These are phyloP conservation scores for Leishmania mexicana DNA, from an alignment of 208 protist species.

Conservation along the genomic window DNA sequence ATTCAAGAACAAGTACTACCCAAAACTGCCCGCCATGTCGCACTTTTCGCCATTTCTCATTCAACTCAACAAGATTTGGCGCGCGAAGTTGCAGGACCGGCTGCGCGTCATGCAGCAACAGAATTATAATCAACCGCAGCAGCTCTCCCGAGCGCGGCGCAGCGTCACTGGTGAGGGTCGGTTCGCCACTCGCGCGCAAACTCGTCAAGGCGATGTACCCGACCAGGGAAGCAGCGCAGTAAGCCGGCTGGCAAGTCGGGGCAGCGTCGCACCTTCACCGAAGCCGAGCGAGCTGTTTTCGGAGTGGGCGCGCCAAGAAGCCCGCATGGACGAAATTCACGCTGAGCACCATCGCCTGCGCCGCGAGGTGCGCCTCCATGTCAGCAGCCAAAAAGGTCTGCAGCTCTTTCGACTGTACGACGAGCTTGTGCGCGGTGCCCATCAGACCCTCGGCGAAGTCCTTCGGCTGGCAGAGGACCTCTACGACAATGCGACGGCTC, in stretches of 20 bases:
- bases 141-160: background rate
- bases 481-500: constrained; percentile 9
- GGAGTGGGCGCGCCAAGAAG: constrained; percentile 15
- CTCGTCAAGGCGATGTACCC: background rate
- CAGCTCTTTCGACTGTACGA: constrained; percentile 78
- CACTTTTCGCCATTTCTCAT: constrained; percentile 89
- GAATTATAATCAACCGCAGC: constrained; percentile 19
- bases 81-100: constrained; percentile 56
- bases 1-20: constrained; percentile 87
- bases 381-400: constrained; percentile 69
- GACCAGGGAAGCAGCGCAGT: background rate
- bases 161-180: background rate
- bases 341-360: constrained; percentile 60
- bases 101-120: constrained; percentile 45
- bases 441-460: constrained; percentile 37
- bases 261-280: background rate
- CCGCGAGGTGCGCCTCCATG: constrained; percentile 68
- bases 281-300: constrained; percentile 17
- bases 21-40: constrained; percentile 59
- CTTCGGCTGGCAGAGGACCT: constrained; percentile 31
- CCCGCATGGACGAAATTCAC: constrained; percentile 31
- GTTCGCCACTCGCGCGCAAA: background rate
- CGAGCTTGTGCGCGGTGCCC: constrained; percentile 37
- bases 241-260: constrained; percentile 9
- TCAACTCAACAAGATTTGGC: constrained; percentile 80